Conservation (phyloP, 2,329 filamentous ascomycete species). For the Clarireedia paspali region DNA sequence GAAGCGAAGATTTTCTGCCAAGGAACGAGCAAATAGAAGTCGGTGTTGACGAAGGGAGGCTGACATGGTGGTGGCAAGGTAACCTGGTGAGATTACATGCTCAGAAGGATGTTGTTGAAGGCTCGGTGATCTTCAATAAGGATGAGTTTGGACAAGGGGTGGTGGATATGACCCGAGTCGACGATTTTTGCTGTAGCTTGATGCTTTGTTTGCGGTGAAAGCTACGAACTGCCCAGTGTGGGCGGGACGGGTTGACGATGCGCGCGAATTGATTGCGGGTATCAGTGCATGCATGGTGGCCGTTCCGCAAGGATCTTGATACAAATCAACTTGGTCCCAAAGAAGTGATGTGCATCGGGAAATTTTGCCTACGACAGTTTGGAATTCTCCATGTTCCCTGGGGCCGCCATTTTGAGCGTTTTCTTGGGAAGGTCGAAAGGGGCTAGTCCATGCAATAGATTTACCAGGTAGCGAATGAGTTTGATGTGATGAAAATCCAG, state of each 20-base stretch:
- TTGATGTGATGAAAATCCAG: background rate
- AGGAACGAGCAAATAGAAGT: background rate
- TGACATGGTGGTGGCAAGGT: background rate
- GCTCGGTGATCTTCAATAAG: too few species aligned
- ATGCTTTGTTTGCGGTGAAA: too few species aligned
- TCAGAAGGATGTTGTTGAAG: too few species aligned
- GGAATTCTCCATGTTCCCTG: too few species aligned
- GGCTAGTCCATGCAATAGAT: background rate
- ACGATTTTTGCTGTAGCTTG: too few species aligned
- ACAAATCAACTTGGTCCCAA: slow-evolving; percentile 4
- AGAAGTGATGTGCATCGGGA: slow-evolving; percentile 9
- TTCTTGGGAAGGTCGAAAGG: background rate
- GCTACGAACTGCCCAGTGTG: too few species aligned
- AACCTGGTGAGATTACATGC: background rate
- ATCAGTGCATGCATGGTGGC: background rate
- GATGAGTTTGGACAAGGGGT: too few species aligned
- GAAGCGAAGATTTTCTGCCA: background rate
- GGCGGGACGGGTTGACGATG: background rate
- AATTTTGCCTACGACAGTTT: background rate
- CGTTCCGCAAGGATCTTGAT: slow-evolving; percentile 1
- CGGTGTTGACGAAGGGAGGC: background rate
- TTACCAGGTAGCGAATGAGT: background rate
- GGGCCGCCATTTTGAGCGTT: background rate
- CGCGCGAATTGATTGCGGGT: background rate
- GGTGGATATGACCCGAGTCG: too few species aligned